Evolutionary conservation across 805 yeast genomes (phyloP).

Genomic region (Kuraishia piskuri): DNA sequence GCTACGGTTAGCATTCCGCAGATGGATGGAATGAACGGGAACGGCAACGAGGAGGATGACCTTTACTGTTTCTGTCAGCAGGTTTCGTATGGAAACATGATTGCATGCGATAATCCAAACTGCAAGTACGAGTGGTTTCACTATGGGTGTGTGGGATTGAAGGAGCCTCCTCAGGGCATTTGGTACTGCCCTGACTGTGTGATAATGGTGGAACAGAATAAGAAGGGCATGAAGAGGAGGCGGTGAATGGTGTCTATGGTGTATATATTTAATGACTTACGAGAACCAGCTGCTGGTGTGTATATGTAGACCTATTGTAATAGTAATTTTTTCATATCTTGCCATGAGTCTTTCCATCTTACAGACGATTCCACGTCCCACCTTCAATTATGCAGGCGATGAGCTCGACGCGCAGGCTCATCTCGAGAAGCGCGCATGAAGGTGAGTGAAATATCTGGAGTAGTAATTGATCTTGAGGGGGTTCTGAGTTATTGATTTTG

Average conservation of each 20-base stretch:
- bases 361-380: not conserved
- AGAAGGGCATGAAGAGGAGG: conserved; percentile 17
- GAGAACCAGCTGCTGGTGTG: not conserved
- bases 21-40: conserved; percentile 4
- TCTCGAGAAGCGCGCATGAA: not conserved
- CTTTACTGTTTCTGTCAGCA: conserved; percentile 89
- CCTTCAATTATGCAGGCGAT: not conserved
- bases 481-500: too few relatives aligned
- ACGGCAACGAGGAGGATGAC: conserved; percentile 55
- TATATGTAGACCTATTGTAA: too few relatives aligned
- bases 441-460: too few relatives aligned
- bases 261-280: not conserved
- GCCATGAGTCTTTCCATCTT: too few relatives aligned
- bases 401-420: not conserved
- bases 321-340: too few relatives aligned
- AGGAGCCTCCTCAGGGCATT: conserved; percentile 87
- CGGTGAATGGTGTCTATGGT: conserved; percentile 1
- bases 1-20: conserved; percentile 1
- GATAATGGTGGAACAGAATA: conserved; percentile 19
- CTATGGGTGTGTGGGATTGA: conserved; percentile 79
- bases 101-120: conserved; percentile 53
- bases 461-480: too few relatives aligned
- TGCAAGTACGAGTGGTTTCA: conserved; percentile 59
- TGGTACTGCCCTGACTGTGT: conserved; percentile 95
- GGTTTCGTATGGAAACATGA: conserved; percentile 72